These are phyloP conservation scores for Neofusicoccum sp. DNA, from an alignment of 2,329 filamentous ascomycete species.

Conservation along the genomic window DNA sequence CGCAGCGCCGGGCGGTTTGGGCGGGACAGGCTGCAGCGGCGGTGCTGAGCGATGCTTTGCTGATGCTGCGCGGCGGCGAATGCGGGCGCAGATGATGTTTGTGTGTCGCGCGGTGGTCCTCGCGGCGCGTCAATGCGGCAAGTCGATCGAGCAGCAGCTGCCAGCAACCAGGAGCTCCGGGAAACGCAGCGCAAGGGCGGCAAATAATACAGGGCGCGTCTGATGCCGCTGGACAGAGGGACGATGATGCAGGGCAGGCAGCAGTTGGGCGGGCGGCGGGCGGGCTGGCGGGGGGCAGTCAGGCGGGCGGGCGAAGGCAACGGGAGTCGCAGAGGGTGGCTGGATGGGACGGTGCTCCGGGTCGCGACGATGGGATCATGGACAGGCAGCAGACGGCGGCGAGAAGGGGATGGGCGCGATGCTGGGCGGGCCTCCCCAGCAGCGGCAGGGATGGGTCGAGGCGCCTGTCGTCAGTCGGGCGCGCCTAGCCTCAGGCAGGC, in stretches of 20 bases:
- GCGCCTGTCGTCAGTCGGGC: neutral
- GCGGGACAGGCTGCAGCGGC: constrained; percentile 14
- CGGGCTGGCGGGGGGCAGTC: no score
- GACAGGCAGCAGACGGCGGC: no score
- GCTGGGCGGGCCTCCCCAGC: neutral
- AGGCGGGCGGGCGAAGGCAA: neutral
- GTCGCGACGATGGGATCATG: no score
- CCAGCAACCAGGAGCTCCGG: constrained; percentile 6
- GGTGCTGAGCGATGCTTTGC: constrained; percentile 3
- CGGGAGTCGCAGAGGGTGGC: neutral
- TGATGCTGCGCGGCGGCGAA: neutral
- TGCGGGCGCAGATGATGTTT: neutral
- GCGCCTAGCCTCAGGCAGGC: no score
- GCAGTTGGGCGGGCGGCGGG: no score
- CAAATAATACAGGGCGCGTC: neutral
- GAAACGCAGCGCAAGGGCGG: constrained; percentile 4
- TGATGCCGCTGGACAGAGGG: neutral
- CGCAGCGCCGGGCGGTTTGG: neutral
- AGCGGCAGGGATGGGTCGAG: neutral
- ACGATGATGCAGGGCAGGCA: neutral
- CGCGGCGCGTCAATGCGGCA: constrained; percentile 13
- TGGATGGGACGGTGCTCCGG: neutral
- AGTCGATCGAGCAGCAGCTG: constrained; percentile 9
- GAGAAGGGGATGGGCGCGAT: neutral
- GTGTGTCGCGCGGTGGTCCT: constrained; percentile 8